Base-by-base conservation (phyloP, 768 basidiomycete genomes). In the Lactifluus rugatus region DNA sequence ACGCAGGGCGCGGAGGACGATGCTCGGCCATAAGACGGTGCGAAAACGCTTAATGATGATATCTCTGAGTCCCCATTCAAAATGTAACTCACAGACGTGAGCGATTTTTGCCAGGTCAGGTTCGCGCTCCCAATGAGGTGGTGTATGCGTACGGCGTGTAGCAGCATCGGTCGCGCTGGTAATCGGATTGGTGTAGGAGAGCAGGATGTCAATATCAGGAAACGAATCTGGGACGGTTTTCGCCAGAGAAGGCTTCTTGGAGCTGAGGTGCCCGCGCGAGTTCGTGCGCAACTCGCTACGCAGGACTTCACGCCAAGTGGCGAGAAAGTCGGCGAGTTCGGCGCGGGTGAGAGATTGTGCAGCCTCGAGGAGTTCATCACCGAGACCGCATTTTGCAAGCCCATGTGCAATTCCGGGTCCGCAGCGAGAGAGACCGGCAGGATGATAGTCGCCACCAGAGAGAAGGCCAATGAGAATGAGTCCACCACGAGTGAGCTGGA, bases 11-110 rank as follows among this genome's bases (percentile, higher is more conserved):
- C 89, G 78, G 52, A 89, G 73, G 8, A 89, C 77, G 11, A 82
- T 80, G 0, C 84, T 81, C 16, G 82, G 82, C 87, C 92, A 96
- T 17, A 93, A 77, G 3, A 91, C 79, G 0, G 83, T 88, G 66
- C 88, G 77, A 67, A 94, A 93, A 11, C 90, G 83, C 62, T 89
- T 89, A 63, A 89, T 78, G 55, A 95, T 89, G 2, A 82, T 75
- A 48, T 90, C 86, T 64, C 78, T 84, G 50, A 89, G 84, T 0
- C 93, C 93, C 93, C 93, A 96, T 67, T 94, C 93, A 61, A 95
- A 95, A 68, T 84, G 87, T 48, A 84, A 76, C 70, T 96, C 93
- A 73, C 92, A 94, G 3, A 84, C 75, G 10, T 74, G 79, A 0
- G 93, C 92, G 16, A 94, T 78, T 54, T 79, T 81, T 16, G 78